Evolutionary conservation across 495 filamentous ascomycete species (phyloP), one percentile per base, ranked within the genome.

Genomic region (Cercophora newfieldiana): DNA sequence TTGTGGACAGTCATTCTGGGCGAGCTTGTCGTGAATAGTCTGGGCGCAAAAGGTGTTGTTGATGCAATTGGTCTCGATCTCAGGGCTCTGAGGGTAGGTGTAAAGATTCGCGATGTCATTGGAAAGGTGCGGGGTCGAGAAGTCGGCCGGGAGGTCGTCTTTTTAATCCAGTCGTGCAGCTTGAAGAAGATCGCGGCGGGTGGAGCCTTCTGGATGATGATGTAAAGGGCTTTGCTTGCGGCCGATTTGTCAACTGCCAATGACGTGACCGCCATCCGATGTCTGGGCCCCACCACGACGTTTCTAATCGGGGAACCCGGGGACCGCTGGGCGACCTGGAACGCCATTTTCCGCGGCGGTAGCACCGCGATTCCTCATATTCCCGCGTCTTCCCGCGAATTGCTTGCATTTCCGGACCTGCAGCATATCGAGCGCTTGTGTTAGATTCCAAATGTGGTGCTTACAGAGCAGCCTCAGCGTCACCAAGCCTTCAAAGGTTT

Each of bases 1-100:
- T 70, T 72, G 72, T 82, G 78, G 66, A 83, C 73, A 59, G 74
- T 76, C 78, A 81, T 82, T 48, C 74, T 83, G 75, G 80, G 70
- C 65, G 59, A 69, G 22, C 72, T 79, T 50, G 78, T 74, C 21
- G 78, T 78, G 66, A 83, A 83, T 33, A 70, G 68, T 61, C 79
- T 73, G 22, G 73, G 51, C n/a, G 68, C 19, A 37, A 65, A 55
- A 21, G 66, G 63, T 24, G 57, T 33, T 1, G n/a, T 18, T 18
- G n/a, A n/a, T n/a, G 57, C 26, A 24, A 50, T 44, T 30, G 66
- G 33, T 24, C 54, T 59, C 53, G 64, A 44, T 67, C 64, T 64
- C 28, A 70, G n/a, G 29, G 62, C 63, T 28, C 26, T 59, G 29
- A 66, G 54, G 64, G 64, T 61, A 30, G 73, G 56, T 56, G 60